Evolutionary conservation across 1,139 yeast genomes (phyloP), one percentile per base, ranked within the genome.

Genomic region (Scheffersomyces illinoinensis): DNA sequence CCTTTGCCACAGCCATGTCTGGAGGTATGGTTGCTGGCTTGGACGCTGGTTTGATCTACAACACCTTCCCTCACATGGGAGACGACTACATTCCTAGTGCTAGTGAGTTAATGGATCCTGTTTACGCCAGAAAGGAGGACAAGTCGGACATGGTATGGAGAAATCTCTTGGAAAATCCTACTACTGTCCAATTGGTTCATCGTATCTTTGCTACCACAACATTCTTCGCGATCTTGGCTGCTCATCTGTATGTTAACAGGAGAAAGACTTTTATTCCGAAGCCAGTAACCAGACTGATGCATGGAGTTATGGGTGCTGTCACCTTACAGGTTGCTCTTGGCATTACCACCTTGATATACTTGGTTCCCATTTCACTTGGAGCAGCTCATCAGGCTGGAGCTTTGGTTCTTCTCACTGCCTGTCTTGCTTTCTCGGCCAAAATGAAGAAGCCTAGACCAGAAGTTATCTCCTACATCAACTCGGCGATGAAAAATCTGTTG

Each of bases 331-430:
- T 90, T 3, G 77, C 91, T 0, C 79, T 96, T 55, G 99, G 99
- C 58, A 91, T 93, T 57, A 77, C 87, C 50, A 95, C 99, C 0
- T 82, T 96, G 68, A 75, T 93, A 51, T 93, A 92, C 73, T 82
- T 93, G 62, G 99, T 95, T 19, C 99, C 99, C 48, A 88, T 91
- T 50, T 91, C 97, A 19, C 76, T 95, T 55, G 99, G 97, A 1
- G 96, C 98, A 8, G 85, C 93, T 7, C 99, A 96, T 73, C 99
- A 96, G 78, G 98, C 98, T 17, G 98, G 99, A 64, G 97, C 98
- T 0, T 78, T 96, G 68, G 97, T 96, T 0, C 81, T 96, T 57
- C 80, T 96, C 66, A 95, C 99, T 0, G 82, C 90, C 17, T 84
- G 92, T 26, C 79, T 95, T 63, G 81, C 92, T 2, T 84, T 91